Evolutionary conservation across 176 grass and related monocot species (phyloP).

Genomic region (Triticum dicoccoides): DNA sequence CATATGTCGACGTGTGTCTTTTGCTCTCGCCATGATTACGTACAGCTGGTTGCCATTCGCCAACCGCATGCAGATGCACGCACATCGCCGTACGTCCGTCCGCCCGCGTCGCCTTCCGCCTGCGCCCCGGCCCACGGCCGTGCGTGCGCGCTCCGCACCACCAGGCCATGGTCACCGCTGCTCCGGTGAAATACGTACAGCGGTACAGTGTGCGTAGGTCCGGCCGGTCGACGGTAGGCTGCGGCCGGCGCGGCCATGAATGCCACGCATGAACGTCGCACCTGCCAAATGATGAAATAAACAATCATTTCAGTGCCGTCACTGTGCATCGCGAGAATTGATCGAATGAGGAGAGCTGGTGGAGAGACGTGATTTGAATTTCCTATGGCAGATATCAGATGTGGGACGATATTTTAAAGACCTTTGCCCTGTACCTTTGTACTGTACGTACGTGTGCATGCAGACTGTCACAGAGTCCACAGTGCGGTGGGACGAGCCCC

Average conservation of each 20-base stretch:
- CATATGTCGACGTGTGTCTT: not conserved
- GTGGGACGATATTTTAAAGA: not conserved
- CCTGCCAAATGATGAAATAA: not conserved
- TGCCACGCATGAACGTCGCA: not conserved
- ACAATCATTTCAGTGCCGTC: not conserved
- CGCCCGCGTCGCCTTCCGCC: conserved; percentile 2
- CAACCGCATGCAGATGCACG: no score
- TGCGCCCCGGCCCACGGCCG: not conserved
- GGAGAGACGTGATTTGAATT: not conserved
- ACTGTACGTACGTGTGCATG: no score
- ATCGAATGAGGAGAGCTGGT: not conserved
- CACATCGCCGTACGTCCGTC: not conserved
- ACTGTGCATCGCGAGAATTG: no score
- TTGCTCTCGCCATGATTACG: not conserved
- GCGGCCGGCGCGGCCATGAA: not conserved
- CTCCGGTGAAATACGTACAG: not conserved
- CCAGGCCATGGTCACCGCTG: not conserved
- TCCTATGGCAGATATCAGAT: not conserved
- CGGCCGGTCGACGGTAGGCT: not conserved
- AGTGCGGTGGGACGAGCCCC: no score
- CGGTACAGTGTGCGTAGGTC: not conserved
- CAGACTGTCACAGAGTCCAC: no score
- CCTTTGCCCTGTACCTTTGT: no score
- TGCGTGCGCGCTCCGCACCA: not conserved
- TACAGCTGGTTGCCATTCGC: conserved; percentile 28